phyloP scores from a whole-genome alignment of 768 basidiomycete genomes.

The Pisolithus microcarpus region DNA sequence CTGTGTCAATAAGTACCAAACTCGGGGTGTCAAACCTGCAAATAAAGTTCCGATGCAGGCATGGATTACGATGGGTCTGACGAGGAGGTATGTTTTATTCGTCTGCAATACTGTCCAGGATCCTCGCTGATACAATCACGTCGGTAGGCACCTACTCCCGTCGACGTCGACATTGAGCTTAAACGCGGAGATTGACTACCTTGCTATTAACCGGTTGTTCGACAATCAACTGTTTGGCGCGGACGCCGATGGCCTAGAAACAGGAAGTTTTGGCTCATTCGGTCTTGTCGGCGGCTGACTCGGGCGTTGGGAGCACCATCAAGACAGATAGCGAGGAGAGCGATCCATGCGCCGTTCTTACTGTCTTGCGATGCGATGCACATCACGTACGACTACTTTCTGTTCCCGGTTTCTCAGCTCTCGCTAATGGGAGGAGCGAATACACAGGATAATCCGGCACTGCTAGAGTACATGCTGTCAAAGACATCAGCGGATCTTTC shows the following conservation, averaged over 20 bases:
- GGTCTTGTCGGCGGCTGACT: conserved; percentile 70
- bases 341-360: conserved; percentile 85
- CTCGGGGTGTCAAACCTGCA: conserved; percentile 32
- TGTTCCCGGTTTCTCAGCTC: neutral
- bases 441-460: conserved; percentile 61
- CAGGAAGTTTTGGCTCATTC: conserved; percentile 72
- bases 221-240: conserved; percentile 53
- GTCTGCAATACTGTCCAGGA: conserved; percentile 10
- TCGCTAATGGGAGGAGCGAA: neutral
- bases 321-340: conserved; percentile 61
- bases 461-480: conserved; percentile 62
- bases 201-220: conserved; percentile 72
- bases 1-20: too few relatives aligned
- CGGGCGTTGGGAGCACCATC: conserved; percentile 77
- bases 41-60: conserved; percentile 27
- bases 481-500: conserved; percentile 45
- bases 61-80: neutral
- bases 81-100: conserved; percentile 35
- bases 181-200: conserved; percentile 74
- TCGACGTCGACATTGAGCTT: conserved; percentile 56
- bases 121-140: conserved; percentile 4
- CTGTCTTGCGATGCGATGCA: conserved; percentile 69
- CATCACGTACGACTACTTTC: conserved; percentile 44
- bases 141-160: conserved; percentile 11
- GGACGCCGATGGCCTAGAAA: conserved; percentile 66